phyloP scores from a whole-genome alignment of 108 stramenopile species.

The Aureococcus anophagefferens region DNA sequence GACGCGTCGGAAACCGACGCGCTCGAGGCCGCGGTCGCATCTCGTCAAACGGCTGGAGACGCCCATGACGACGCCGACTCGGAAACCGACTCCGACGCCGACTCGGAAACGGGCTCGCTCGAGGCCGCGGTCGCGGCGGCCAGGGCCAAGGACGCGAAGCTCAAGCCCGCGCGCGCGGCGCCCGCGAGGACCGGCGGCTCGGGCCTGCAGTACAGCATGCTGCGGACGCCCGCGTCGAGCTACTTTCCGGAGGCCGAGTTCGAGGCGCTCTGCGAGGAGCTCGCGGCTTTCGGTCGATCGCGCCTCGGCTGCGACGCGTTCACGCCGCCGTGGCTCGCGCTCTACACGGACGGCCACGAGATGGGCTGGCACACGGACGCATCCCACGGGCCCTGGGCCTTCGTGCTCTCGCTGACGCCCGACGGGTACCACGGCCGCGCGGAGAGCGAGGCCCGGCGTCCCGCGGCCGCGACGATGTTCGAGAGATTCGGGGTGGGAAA shows the following conservation, averaged over 20 bases:
- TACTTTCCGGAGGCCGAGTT: neutral
- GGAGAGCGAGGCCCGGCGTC: no score
- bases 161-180: neutral
- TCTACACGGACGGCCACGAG: slow-evolving; percentile 34
- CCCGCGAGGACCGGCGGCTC: neutral
- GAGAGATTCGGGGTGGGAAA: no score
- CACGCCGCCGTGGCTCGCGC: slow-evolving; percentile 38
- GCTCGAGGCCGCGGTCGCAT: no score
- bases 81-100: no score
- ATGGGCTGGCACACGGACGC: slow-evolving; percentile 39
- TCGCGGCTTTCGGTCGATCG: neutral
- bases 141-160: no score
- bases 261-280: neutral
- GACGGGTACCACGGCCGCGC: slow-evolving; percentile 1
- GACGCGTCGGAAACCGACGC: no score
- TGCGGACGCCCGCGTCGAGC: neutral
- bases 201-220: neutral
- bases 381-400: slow-evolving; percentile 33
- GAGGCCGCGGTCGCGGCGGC: no score
- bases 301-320: slow-evolving; percentile 27
- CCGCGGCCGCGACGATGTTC: no score
- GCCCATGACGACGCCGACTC: no score
- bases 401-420: slow-evolving; percentile 18
- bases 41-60: no score
- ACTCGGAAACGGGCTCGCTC: no score